Conservation (phyloP, 2,329 filamentous ascomycete genomes). For the Aplosporella prunicola region DNA sequence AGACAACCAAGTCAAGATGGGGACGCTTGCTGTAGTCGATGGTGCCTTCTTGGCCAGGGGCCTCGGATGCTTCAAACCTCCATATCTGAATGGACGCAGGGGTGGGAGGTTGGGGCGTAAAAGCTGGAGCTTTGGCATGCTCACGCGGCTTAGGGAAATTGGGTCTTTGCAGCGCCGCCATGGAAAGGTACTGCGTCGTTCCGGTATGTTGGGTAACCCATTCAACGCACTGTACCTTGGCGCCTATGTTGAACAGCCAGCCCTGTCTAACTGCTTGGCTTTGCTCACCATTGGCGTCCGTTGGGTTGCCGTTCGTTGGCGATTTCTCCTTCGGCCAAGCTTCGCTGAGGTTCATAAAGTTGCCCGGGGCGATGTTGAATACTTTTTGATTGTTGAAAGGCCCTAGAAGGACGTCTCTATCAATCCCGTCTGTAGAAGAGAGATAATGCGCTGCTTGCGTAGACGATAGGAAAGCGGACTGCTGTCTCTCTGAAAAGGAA, state of each 20-base stretch:
- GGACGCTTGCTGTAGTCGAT: slow-evolving; percentile 38
- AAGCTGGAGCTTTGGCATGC: slow-evolving; percentile 26
- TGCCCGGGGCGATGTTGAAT: slow-evolving; percentile 33
- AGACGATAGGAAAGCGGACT: slow-evolving; percentile 23
- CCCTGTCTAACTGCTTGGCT: slow-evolving; percentile 25
- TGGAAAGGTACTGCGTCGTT: slow-evolving; percentile 47
- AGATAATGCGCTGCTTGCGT: slow-evolving; percentile 36
- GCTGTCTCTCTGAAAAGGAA: slow-evolving; percentile 36
- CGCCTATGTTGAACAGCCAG: slow-evolving; percentile 50
- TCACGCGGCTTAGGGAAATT: slow-evolving; percentile 23
- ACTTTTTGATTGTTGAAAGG: slow-evolving; percentile 35
- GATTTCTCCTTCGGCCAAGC: slow-evolving; percentile 28
- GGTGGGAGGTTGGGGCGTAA: slow-evolving; percentile 19
- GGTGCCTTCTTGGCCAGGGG: slow-evolving; percentile 21
- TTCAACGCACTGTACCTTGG: slow-evolving; percentile 41
- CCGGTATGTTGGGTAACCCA: slow-evolving; percentile 34
- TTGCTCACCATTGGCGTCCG: slow-evolving; percentile 17
- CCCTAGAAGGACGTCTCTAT: slow-evolving; percentile 41
- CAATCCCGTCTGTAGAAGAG: slow-evolving; percentile 19
- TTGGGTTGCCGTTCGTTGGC: neutral
- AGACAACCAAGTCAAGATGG: slow-evolving; percentile 41
- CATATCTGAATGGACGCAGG: slow-evolving; percentile 50
- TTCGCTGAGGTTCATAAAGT: slow-evolving; percentile 37
- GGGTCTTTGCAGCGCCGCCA: slow-evolving; percentile 27
- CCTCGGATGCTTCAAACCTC: slow-evolving; percentile 37